Evolutionary conservation across 371 early-diverging fungal genomes (phyloP).

Genomic region (Syncephalis plumigaleata): DNA sequence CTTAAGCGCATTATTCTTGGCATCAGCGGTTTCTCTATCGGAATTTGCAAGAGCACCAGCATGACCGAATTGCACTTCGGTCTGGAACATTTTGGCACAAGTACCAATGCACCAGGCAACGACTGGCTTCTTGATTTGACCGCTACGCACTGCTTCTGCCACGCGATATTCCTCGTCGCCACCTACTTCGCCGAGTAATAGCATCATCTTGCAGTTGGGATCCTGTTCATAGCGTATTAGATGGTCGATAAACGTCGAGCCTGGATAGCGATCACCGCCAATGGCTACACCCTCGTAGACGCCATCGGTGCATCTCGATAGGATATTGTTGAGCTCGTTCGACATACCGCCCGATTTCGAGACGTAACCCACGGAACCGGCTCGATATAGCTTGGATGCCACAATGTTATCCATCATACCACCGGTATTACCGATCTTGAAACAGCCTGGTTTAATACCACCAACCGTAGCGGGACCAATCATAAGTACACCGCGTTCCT

Average conservation of each 20-base stretch:
- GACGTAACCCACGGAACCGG: conserved; percentile 93
- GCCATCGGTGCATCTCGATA: conserved; percentile 88
- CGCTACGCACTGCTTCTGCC: conserved; percentile 76
- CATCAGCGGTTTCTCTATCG: conserved; percentile 88
- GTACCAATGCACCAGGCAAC: conserved; percentile 98
- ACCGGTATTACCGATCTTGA: conserved; percentile 98
- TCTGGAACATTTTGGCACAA: conserved; percentile 94
- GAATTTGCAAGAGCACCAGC: conserved; percentile 95
- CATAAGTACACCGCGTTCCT: conserved; percentile 64
- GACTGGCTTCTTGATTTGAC: conserved; percentile 87
- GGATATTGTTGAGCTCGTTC: conserved; percentile 96
- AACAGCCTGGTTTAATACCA: conserved; percentile 97
- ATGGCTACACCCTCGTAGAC: conserved; percentile 98
- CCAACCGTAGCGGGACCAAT: conserved; percentile 98
- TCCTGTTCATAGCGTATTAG: conserved; percentile 86
- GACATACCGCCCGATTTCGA: conserved; percentile 98
- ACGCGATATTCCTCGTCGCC: conserved; percentile 94
- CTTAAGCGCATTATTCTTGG: conserved; percentile 84
- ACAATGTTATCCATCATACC: conserved; percentile 99
- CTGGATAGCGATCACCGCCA: conserved; percentile 97
- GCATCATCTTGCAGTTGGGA: conserved; percentile 84
- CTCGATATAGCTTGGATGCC: conserved; percentile 84
- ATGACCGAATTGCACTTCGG: conserved; percentile 96
- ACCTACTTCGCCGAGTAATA: conserved; percentile 94
- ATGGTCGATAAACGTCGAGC: conserved; percentile 97